Percentiles rank a stretch among this genome's conserved stretches.
These are phyloP conservation scores for Candida glaebosa DNA, from an alignment of 805 yeast genomes.

Conservation along the genomic window DNA sequence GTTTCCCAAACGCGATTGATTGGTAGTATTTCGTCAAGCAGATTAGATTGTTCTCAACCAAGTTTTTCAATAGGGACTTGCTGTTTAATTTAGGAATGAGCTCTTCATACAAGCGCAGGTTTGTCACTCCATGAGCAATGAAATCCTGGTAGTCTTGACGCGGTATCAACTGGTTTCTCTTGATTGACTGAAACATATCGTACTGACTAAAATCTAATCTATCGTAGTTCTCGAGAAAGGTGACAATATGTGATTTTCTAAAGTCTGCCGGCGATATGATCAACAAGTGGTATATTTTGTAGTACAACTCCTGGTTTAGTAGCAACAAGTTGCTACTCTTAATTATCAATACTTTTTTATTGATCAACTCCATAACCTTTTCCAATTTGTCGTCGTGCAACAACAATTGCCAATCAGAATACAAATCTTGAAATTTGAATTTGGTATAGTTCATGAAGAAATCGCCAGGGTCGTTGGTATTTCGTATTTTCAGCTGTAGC, in stretches of 20 bases:
- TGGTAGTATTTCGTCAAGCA: slow-evolving; percentile 27
- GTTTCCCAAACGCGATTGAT: slow-evolving; percentile 19
- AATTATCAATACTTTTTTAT: slow-evolving; percentile 26
- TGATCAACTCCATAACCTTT: slow-evolving; percentile 25
- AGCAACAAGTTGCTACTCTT: slow-evolving; percentile 11
- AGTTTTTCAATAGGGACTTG: slow-evolving; percentile 16
- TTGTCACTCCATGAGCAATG: background rate
- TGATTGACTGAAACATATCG: background rate
- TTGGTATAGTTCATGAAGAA: slow-evolving; percentile 10
- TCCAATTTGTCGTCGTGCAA: slow-evolving; percentile 10
- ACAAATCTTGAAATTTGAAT: slow-evolving; percentile 30
- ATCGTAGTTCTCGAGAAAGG: slow-evolving; percentile 12
- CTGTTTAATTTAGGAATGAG: slow-evolving; percentile 10
- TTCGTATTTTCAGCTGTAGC: slow-evolving; percentile 1
- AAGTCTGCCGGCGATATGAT: slow-evolving; percentile 33
- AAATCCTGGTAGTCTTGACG: slow-evolving; percentile 6
- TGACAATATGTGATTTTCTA: slow-evolving; percentile 23
- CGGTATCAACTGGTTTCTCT: slow-evolving; percentile 3
- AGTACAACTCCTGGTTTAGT: slow-evolving; percentile 7
- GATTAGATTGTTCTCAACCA: slow-evolving; percentile 30
- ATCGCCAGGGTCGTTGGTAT: background rate
- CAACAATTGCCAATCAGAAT: slow-evolving; percentile 29
- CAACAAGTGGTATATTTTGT: slow-evolving; percentile 28
- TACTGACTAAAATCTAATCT: background rate
- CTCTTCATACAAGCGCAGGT: background rate